Percentiles rank a stretch among this genome's conserved stretches.
Conservation (phyloP, 2,329 filamentous ascomycete genomes). For the Neopestalotiopsis sp. region DNA sequence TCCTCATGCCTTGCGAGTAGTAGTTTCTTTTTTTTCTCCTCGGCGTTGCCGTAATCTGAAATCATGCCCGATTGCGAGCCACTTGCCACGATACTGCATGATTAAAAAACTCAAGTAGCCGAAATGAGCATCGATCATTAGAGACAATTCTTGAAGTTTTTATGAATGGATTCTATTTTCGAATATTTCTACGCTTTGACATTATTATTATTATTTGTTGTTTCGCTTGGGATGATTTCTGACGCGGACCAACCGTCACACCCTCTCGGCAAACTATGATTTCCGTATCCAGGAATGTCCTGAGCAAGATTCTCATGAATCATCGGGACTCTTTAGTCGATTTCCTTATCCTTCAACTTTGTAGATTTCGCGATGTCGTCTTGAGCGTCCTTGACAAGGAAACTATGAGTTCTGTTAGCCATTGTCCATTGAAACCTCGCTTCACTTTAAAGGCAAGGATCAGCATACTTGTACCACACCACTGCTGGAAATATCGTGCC, state of each 20-base stretch:
- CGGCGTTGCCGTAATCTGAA: background rate
- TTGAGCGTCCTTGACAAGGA: constrained; percentile 82
- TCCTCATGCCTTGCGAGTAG: background rate
- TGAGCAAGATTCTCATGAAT: background rate
- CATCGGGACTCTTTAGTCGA: background rate
- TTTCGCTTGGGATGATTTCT: background rate
- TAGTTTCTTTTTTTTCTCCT: background rate
- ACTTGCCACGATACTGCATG: background rate
- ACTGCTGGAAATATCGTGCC: constrained; percentile 88
- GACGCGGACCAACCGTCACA: background rate
- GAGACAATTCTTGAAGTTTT: too few species aligned
- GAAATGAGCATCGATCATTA: background rate
- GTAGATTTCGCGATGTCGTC: constrained; percentile 69
- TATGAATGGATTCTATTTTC: too few species aligned
- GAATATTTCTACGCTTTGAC: background rate
- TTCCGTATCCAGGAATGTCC: background rate
- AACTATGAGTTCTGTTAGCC: constrained; percentile 55
- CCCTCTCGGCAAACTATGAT: background rate
- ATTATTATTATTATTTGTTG: background rate
- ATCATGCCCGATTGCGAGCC: background rate
- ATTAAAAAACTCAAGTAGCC: background rate
- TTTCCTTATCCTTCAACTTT: constrained; percentile 15
- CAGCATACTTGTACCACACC: constrained; percentile 91
- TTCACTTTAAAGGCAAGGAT: background rate
- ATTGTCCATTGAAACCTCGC: constrained; percentile 18